phyloP scores from a whole-genome alignment of 2,329 filamentous ascomycete species.

The Sporothrix variecibatus region DNA sequence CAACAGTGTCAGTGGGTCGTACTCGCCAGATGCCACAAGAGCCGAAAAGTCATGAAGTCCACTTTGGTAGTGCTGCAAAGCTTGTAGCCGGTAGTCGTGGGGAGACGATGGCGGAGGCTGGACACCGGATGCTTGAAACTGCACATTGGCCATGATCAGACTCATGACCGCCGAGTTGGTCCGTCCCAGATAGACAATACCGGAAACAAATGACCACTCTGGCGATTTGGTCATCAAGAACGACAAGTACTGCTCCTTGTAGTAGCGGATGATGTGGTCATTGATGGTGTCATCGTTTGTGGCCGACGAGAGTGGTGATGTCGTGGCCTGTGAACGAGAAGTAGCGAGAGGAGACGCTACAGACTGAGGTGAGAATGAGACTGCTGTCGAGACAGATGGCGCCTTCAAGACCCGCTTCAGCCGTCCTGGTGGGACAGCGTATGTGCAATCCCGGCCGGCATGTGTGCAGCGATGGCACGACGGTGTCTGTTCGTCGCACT shows the following conservation, averaged over 20 bases:
- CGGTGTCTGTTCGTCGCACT: not conserved
- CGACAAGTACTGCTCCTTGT: not conserved
- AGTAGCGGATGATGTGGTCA: not conserved
- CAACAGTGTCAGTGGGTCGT: not conserved
- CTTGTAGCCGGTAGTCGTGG: not conserved
- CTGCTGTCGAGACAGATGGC: not conserved
- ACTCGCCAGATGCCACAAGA: not conserved
- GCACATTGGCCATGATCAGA: not conserved
- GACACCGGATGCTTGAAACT: not conserved
- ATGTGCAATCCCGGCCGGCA: not conserved
- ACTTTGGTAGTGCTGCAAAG: not conserved
- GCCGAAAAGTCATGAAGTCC: not conserved
- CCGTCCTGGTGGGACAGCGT: not conserved
- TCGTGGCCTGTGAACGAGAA: not conserved
- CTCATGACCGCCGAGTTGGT: not conserved
- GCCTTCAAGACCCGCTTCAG: not conserved
- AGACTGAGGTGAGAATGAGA: not conserved
- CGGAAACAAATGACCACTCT: not conserved
- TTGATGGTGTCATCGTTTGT: not conserved
- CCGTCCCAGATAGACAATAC: not conserved
- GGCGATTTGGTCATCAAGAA: not conserved
- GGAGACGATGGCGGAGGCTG: not conserved
- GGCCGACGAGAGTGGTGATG: not conserved
- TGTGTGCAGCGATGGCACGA: not conserved
- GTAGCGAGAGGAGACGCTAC: not conserved